These are phyloP conservation scores for Lachancea nothofagi DNA, from an alignment of 805 yeast species.

Conservation along the genomic window DNA sequence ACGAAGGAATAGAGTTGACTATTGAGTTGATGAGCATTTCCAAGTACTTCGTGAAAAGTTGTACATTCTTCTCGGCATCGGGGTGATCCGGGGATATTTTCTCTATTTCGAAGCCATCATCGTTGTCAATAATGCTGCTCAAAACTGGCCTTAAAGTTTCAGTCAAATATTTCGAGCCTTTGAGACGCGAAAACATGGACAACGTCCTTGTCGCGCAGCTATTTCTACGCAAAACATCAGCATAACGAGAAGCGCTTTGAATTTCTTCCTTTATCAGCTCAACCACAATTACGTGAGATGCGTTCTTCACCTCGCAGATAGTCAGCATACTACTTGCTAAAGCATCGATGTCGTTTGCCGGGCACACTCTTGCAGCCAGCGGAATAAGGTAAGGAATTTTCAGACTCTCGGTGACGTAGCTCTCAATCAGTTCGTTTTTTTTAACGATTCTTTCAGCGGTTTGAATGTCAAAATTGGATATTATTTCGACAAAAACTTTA, in stretches of 20 bases:
- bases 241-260: conserved; percentile 49
- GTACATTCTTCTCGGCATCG: conserved; percentile 37
- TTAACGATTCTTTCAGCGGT: conserved; percentile 26
- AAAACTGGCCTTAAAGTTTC: conserved; percentile 52
- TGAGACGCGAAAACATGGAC: conserved; percentile 62
- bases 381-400: conserved; percentile 41
- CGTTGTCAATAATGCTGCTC: conserved; percentile 44
- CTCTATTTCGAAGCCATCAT: conserved; percentile 61
- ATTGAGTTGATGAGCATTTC: conserved; percentile 54
- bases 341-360: conserved; percentile 63
- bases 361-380: conserved; percentile 55
- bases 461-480: conserved; percentile 33
- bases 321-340: conserved; percentile 61
- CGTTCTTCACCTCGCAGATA: conserved; percentile 43
- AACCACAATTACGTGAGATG: conserved; percentile 44
- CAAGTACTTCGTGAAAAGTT: conserved; percentile 51
- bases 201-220: conserved; percentile 75
- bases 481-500: conserved; percentile 69
- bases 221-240: conserved; percentile 74
- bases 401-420: conserved; percentile 30
- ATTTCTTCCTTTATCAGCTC: conserved; percentile 60
- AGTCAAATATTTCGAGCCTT: conserved; percentile 55
- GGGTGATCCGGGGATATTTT: conserved; percentile 37
- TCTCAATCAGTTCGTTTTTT: conserved; percentile 24
- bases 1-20: conserved; percentile 43